Evolutionary conservation across 1,139 yeast species (phyloP).

Genomic region (Magnusiomyces ingens): DNA sequence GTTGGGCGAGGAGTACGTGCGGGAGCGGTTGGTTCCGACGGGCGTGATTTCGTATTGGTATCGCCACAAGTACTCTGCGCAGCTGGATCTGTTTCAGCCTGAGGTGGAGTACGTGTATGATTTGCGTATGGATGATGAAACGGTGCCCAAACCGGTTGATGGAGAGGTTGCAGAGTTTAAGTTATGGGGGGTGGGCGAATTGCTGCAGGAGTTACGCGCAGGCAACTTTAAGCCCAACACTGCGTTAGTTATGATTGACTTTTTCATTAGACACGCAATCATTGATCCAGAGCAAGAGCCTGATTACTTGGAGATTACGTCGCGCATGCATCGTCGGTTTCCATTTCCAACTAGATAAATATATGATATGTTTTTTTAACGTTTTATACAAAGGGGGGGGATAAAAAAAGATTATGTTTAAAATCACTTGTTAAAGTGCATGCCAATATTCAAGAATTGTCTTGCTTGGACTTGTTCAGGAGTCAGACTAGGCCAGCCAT

Average conservation of each 20-base stretch:
- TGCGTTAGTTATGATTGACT: slow-evolving; percentile 71
- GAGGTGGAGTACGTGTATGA: slow-evolving; percentile 83
- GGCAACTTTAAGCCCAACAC: slow-evolving; percentile 86
- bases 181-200: slow-evolving; percentile 37
- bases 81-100: slow-evolving; percentile 63
- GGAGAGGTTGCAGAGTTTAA: slow-evolving; percentile 15
- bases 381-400: not conserved
- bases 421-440: slow-evolving; percentile 49
- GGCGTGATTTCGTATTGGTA: slow-evolving; percentile 71
- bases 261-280: slow-evolving; percentile 73
- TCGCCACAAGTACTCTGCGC: slow-evolving; percentile 19
- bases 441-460: slow-evolving; percentile 73
- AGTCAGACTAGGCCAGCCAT: slow-evolving; percentile 64
- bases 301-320: slow-evolving; percentile 50
- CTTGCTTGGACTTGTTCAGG: slow-evolving; percentile 62
- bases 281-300: slow-evolving; percentile 57
- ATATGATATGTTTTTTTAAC: not conserved
- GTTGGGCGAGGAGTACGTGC: slow-evolving; percentile 46
- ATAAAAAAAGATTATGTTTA: not conserved
- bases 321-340: slow-evolving; percentile 57
- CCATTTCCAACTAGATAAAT: slow-evolving; percentile 50
- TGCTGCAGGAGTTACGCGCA: slow-evolving; percentile 40
- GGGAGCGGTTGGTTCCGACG: slow-evolving; percentile 39
- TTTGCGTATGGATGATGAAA: slow-evolving; percentile 45
- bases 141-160: slow-evolving; percentile 51